Percentiles rank a stretch among this genome's conserved stretches.
These are phyloP conservation scores for Notholithocarpus densiflorus DNA, from an alignment of 306 rosid species.

Conservation along the genomic window DNA sequence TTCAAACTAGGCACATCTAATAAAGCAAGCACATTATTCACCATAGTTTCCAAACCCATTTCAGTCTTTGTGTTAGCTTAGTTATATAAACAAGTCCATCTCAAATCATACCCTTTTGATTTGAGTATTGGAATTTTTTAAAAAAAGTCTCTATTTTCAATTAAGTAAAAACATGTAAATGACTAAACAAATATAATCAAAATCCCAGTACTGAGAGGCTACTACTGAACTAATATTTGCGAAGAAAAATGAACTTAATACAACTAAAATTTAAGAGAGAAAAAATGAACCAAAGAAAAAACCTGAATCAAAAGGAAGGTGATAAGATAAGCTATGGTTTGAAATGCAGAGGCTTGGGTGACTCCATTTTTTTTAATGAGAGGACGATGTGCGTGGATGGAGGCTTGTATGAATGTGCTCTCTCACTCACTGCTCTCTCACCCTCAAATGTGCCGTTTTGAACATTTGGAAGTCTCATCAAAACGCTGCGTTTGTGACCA, in stretches of 20 bases:
- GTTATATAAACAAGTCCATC: too few relatives aligned
- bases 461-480: background rate
- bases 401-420: too few relatives aligned
- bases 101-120: too few relatives aligned
- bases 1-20: too few relatives aligned
- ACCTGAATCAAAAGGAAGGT: background rate
- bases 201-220: background rate
- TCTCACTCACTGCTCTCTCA: background rate
- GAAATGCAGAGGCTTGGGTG: background rate
- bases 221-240: background rate
- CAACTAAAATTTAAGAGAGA: background rate
- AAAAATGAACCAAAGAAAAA: background rate
- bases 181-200: background rate
- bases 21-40: too few relatives aligned
- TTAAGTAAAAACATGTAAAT: background rate
- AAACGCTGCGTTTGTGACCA: background rate
- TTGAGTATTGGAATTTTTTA: too few relatives aligned
- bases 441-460: background rate
- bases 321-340: background rate
- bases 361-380: background rate
- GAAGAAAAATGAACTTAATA: background rate
- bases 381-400: background rate
- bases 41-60: too few relatives aligned
- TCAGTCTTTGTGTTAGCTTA: too few relatives aligned
- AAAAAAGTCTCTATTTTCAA: background rate